A percentile compares a stretch with the other conserved stretches of the same genome.
These are phyloP conservation scores for Barnettozyma siamensis DNA, from an alignment of 805 yeast species.

Conservation along the genomic window DNA sequence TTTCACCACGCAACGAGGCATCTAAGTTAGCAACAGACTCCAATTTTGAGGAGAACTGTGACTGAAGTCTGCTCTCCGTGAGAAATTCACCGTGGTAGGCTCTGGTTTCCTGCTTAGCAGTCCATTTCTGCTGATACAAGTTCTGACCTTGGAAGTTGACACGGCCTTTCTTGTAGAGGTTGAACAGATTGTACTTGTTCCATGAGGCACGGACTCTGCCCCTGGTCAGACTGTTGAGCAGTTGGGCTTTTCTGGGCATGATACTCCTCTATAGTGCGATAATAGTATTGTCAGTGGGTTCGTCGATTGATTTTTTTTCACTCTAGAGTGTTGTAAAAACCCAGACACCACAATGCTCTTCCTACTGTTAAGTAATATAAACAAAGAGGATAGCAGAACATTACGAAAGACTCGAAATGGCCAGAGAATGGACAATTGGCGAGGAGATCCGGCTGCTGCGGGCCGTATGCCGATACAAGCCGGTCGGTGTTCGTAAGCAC, in stretches of 20 bases:
- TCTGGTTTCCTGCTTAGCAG: slow-evolving; percentile 85
- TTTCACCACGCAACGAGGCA: slow-evolving; percentile 62
- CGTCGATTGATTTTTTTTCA: slow-evolving; percentile 1
- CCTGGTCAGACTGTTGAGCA: slow-evolving; percentile 52
- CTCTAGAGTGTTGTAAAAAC: neutral
- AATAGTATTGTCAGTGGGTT: too few relatives aligned
- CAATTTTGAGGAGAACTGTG: slow-evolving; percentile 59
- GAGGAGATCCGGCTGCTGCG: slow-evolving; percentile 59
- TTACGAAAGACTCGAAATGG: neutral
- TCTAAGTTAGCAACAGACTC: slow-evolving; percentile 87
- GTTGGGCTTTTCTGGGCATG: slow-evolving; percentile 60
- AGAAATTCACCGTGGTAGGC: slow-evolving; percentile 94
- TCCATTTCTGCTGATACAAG: slow-evolving; percentile 89
- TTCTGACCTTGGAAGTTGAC: slow-evolving; percentile 53
- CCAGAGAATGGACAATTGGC: slow-evolving; percentile 46
- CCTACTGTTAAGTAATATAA: neutral
- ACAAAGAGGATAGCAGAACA: neutral
- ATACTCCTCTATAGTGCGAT: too few relatives aligned
- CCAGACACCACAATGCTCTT: slow-evolving; percentile 3
- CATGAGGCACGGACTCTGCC: slow-evolving; percentile 83
- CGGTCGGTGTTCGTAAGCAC: slow-evolving; percentile 46
- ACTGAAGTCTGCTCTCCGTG: slow-evolving; percentile 77
- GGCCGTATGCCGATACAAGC: slow-evolving; percentile 60
- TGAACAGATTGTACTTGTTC: slow-evolving; percentile 89
- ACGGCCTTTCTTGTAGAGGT: slow-evolving; percentile 68